Conservation (phyloP, 169 alveolate species). For the Eimeria sp. region DNA sequence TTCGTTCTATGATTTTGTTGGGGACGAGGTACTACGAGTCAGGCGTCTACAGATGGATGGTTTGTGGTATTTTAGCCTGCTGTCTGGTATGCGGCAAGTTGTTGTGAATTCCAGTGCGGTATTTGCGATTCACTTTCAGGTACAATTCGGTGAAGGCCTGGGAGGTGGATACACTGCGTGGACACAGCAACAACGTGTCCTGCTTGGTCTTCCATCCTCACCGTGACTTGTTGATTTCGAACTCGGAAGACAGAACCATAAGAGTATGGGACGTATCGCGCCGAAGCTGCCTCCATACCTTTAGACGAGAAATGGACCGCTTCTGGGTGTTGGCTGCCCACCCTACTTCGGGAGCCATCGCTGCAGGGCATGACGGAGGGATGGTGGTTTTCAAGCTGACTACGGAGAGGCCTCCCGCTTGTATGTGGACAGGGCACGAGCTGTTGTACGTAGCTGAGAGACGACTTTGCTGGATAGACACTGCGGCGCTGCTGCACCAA, state of each 20-base stretch:
- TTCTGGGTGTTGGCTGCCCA: constrained; percentile 96
- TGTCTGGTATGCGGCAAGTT: neutral
- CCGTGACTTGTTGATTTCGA: constrained; percentile 93
- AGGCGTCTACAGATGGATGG: neutral
- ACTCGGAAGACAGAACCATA: constrained; percentile 96
- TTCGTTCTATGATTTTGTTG: neutral
- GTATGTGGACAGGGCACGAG: constrained; percentile 70
- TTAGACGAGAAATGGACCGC: constrained; percentile 95
- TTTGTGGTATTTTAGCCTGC: neutral
- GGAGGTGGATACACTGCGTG: constrained; percentile 97
- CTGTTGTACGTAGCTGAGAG: constrained; percentile 64
- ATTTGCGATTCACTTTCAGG: constrained; percentile 19
- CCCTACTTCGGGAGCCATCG: constrained; percentile 92
- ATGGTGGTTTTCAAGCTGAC: constrained; percentile 96
- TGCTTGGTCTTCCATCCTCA: constrained; percentile 96
- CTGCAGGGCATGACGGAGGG: constrained; percentile 97
- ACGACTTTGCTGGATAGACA: constrained; percentile 74
- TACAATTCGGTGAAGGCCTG: constrained; percentile 90
- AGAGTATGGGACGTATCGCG: constrained; percentile 97
- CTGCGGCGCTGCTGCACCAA: constrained; percentile 23
- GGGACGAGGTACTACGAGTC: neutral
- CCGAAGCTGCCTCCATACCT: constrained; percentile 92
- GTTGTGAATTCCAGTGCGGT: neutral
- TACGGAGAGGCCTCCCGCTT: constrained; percentile 91
- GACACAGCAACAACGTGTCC: constrained; percentile 97